These are phyloP conservation scores for Jackrogersella minutella DNA, from an alignment of 495 filamentous ascomycete species.

Conservation along the genomic window DNA sequence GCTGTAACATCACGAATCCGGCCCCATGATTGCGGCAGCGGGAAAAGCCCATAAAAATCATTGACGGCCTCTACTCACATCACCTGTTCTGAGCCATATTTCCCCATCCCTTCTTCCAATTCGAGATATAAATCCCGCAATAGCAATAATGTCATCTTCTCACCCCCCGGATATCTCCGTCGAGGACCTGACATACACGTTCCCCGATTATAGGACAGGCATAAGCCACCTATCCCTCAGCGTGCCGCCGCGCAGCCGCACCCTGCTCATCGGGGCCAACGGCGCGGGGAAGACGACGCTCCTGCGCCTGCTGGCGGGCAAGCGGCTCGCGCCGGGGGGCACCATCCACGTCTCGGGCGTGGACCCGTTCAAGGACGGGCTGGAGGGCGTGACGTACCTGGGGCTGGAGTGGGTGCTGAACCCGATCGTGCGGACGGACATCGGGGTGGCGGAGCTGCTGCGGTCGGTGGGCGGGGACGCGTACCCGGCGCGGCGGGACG, in stretches of 20 bases:
- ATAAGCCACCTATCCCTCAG: slow-evolving; percentile 73
- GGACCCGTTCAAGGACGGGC: slow-evolving; percentile 87
- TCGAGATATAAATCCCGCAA: background rate
- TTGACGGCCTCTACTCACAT: background rate
- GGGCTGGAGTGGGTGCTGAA: slow-evolving; percentile 99
- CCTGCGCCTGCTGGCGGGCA: slow-evolving; percentile 84
- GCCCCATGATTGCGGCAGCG: slow-evolving; percentile 19
- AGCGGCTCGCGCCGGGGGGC: slow-evolving; percentile 80
- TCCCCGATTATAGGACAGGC: slow-evolving; percentile 80
- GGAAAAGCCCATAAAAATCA: slow-evolving; percentile 16
- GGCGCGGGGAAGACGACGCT: slow-evolving; percentile 98
- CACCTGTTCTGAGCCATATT: background rate
- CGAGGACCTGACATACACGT: slow-evolving; percentile 82
- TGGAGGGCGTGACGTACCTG: slow-evolving; percentile 95
- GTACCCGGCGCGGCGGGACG: slow-evolving; percentile 81
- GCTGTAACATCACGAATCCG: slow-evolving; percentile 10
- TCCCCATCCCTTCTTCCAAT: background rate
- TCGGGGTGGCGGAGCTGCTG: slow-evolving; percentile 86
- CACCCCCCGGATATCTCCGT: slow-evolving; percentile 66
- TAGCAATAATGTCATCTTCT: background rate
- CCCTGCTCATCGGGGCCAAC: slow-evolving; percentile 94
- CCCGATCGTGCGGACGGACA: slow-evolving; percentile 92
- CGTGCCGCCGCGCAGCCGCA: slow-evolving; percentile 84
- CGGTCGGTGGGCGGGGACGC: slow-evolving; percentile 84
- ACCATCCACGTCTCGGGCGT: slow-evolving; percentile 78